Conservation (phyloP, 2,329 filamentous ascomycete genomes). For the Cladosporium sp. region DNA sequence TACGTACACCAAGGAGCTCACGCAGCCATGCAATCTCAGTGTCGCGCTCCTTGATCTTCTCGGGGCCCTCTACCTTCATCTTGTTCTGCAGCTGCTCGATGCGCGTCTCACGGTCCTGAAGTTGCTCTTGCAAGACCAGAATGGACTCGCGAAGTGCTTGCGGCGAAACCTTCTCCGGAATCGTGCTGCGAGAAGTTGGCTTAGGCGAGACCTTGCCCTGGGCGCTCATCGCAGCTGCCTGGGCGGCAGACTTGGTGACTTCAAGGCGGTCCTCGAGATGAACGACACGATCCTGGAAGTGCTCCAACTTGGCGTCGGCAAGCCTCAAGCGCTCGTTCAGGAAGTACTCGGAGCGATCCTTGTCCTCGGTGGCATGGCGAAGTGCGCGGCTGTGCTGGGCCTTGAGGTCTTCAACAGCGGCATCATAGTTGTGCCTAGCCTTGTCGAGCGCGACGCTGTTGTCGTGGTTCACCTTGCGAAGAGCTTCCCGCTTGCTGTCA, state of each 20-base stretch:
- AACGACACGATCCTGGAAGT: conserved; percentile 80
- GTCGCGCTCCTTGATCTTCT: conserved; percentile 85
- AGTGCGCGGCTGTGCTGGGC: conserved; percentile 60
- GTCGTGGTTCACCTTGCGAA: conserved; percentile 50
- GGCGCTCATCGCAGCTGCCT: conserved; percentile 73
- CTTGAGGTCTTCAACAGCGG: conserved; percentile 47
- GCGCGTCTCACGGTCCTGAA: conserved; percentile 87
- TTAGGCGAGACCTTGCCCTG: conserved; percentile 29
- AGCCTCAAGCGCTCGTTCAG: conserved; percentile 79
- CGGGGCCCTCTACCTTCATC: conserved; percentile 75
- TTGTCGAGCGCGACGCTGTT: conserved; percentile 58
- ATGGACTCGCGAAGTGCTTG: conserved; percentile 96
- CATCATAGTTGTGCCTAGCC: conserved; percentile 58
- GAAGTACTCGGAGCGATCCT: conserved; percentile 75
- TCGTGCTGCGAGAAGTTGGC: conserved; percentile 38
- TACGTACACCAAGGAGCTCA: conserved; percentile 85
- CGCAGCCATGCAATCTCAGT: conserved; percentile 94
- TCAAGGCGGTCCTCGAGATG: conserved; percentile 90
- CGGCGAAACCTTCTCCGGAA: conserved; percentile 86
- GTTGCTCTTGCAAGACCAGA: conserved; percentile 91
- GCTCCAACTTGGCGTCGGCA: conserved; percentile 79
- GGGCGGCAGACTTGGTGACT: conserved; percentile 83
- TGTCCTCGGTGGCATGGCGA: conserved; percentile 68
- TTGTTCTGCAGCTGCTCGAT: conserved; percentile 85
- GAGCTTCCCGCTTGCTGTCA: conserved; percentile 63